phyloP scores from a whole-genome alignment of 2,329 filamentous ascomycete genomes.

The Aspergillus cejpii region DNA sequence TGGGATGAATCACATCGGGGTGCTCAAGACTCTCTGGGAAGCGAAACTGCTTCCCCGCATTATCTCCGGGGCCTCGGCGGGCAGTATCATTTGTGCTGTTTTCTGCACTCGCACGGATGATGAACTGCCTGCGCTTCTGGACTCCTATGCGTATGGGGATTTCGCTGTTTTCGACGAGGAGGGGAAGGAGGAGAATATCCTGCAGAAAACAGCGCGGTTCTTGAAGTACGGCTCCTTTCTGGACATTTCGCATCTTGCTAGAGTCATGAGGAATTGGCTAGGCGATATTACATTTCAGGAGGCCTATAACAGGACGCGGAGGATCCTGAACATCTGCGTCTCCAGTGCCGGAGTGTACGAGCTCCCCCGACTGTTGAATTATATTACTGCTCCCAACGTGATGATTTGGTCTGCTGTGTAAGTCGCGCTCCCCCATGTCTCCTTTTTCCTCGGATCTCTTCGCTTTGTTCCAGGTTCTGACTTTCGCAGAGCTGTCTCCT shows the following conservation, averaged over 20 bases:
- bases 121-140: constrained; percentile 64
- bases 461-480: constrained; percentile 8
- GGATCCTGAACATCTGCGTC: constrained; percentile 90
- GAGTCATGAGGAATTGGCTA: constrained; percentile 72
- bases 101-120: constrained; percentile 71
- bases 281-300: constrained; percentile 93
- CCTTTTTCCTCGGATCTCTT: not conserved
- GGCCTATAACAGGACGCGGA: constrained; percentile 86
- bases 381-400: constrained; percentile 87
- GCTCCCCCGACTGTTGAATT: constrained; percentile 79
- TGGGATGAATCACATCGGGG: constrained; percentile 87
- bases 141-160: constrained; percentile 70
- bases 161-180: constrained; percentile 69
- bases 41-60: constrained; percentile 71
- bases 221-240: constrained; percentile 78
- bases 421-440: constrained; percentile 24
- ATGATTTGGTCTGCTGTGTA: constrained; percentile 90
- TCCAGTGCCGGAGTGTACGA: constrained; percentile 84
- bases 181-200: constrained; percentile 53
- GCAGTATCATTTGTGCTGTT: constrained; percentile 76
- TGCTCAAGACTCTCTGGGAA: constrained; percentile 74
- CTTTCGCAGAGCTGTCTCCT: constrained; percentile 64
- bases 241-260: constrained; percentile 72
- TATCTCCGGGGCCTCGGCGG: constrained; percentile 80
- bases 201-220: constrained; percentile 64